Evolutionary conservation across 371 early-diverging fungal genomes (phyloP).

Genomic region (Syncephalis fuscata): DNA sequence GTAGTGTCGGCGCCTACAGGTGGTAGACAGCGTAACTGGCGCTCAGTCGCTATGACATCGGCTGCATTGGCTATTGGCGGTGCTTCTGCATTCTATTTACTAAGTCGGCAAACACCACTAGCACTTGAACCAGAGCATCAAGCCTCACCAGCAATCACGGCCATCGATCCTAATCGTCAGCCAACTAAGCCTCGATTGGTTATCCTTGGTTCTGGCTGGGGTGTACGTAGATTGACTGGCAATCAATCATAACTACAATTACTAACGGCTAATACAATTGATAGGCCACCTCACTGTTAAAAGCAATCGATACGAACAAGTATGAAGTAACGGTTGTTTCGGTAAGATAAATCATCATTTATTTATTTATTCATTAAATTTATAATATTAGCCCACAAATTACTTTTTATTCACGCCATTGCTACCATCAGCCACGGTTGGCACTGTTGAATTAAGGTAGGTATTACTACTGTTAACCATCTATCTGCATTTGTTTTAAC

Average conservation of each 20-base stretch:
- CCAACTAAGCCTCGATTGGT: slow-evolving; percentile 44
- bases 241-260: neutral
- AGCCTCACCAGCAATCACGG: neutral
- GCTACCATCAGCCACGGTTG: slow-evolving; percentile 56
- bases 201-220: slow-evolving; percentile 67
- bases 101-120: too few species aligned
- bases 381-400: slow-evolving; percentile 47
- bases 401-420: slow-evolving; percentile 82
- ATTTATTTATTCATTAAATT: too few species aligned
- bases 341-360: too few species aligned
- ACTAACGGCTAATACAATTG: neutral
- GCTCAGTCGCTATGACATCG: too few species aligned
- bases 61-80: too few species aligned
- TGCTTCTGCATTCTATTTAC: too few species aligned
- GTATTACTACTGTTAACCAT: neutral
- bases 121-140: too few species aligned
- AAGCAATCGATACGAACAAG: slow-evolving; percentile 37
- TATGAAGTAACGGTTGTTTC: slow-evolving; percentile 64
- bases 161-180: neutral
- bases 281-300: slow-evolving; percentile 35
- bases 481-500: neutral
- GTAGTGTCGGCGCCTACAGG: too few species aligned
- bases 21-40: too few species aligned
- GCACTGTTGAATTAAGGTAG: slow-evolving; percentile 64
- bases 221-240: slow-evolving; percentile 10